Conservation (phyloP, 2,329 filamentous ascomycete species). For the Talaromyces sp. region DNA sequence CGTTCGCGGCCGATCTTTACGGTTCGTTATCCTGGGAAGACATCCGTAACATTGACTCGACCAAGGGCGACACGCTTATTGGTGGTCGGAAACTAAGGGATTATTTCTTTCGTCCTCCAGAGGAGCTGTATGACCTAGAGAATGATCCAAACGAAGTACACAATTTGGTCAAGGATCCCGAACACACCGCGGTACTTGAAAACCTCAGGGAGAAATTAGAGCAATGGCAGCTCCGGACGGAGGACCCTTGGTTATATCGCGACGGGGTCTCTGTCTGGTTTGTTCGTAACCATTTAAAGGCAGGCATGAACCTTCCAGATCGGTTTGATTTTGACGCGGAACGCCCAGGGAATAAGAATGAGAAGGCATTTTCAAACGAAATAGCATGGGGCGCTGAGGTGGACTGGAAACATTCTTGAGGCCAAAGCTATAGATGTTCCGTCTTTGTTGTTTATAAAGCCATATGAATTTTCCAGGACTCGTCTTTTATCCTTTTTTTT, state of each 20-base stretch:
- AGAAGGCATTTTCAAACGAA: not conserved
- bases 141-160: constrained; percentile 41
- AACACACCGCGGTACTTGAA: constrained; percentile 25
- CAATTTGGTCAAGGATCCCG: constrained; percentile 35
- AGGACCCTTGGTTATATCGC: constrained; percentile 29
- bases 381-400: constrained; percentile 2
- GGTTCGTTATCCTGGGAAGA: constrained; percentile 40
- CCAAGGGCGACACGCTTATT: constrained; percentile 24
- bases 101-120: constrained; percentile 41
- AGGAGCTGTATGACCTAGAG: constrained; percentile 45
- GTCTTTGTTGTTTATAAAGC: no score
- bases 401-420: not conserved
- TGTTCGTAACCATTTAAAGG: constrained; percentile 1
- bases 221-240: constrained; percentile 28
- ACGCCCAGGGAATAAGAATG: not conserved
- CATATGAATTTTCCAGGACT: no score
- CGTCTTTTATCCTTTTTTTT: not conserved
- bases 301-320: constrained; percentile 14
- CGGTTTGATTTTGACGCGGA: constrained; percentile 16
- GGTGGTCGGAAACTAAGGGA: constrained; percentile 35
- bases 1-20: constrained; percentile 45
- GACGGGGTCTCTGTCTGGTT: constrained; percentile 15
- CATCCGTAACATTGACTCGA: constrained; percentile 32
- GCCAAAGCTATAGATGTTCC: not conserved
- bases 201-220: constrained; percentile 28